Evolutionary conservation across 2,329 filamentous ascomycete species (phyloP), one percentile per base, ranked within the genome.

Genomic region (Sporothrix pallida): DNA sequence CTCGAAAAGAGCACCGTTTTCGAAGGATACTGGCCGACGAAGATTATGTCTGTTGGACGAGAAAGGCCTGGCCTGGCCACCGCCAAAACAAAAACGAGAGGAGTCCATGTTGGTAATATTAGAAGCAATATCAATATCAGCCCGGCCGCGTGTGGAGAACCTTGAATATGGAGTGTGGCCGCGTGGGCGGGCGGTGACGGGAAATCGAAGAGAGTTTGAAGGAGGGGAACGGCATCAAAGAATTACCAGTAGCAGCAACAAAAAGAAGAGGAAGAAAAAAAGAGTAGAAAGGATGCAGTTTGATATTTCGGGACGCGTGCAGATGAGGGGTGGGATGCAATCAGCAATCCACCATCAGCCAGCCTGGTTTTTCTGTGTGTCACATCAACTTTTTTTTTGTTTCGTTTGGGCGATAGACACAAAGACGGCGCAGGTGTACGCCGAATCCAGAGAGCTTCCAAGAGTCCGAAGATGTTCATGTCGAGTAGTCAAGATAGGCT

Each of bases 301-400:
- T 26, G 70, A 42, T 62, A 26, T 37, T 62, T 62, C 50, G 56
- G 54, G 70, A 71, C 56, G 54, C 42, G 12, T 50, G 70, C 70
- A 71, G 70, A 17, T 50, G 42, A 46, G 42, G 15, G 69, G 63
- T 52, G 48, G 67, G 48, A 68, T 20, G 65, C 65, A 50, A 68
- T 68, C 46, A 50, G 23, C 46, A 42, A 48, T 50, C 44, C 46
- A 69, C n/a, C 50, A 37, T 37, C 68, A 44, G 70, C 31, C 42
- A 71, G 56, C 31, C 42, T 62, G 56, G 54, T 20, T 50, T 48
- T 48, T 4, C 23, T 56, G 52, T 13, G 23, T 56, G 26, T 62
- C 26, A 1, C 58, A 42, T n/a, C 8, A 15, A 44, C 20, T n/a
- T 63, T 44, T 60, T 31, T 8, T 20, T 9, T n/a, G 46, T 17